phyloP scores from a whole-genome alignment of 1,284 basidiomycete genomes.

The Trichosporon sp. region DNA sequence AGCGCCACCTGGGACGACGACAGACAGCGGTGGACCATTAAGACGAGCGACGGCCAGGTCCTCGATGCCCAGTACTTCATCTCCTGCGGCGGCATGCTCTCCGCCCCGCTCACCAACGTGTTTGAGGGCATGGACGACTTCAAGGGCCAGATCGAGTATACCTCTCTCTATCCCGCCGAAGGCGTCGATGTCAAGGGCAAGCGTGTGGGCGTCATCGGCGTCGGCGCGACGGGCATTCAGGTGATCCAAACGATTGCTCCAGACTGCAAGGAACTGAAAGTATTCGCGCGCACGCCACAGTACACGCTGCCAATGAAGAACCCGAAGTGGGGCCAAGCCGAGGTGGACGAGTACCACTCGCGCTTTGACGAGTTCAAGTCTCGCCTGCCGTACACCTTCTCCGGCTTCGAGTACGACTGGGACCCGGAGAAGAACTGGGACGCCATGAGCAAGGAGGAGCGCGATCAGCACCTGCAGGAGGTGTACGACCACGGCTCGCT shows the following conservation, averaged over 20 bases:
- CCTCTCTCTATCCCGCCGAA: constrained; percentile 24
- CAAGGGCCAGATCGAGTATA: constrained; percentile 29
- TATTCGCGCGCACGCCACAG: constrained; percentile 31
- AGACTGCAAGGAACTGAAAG: constrained; percentile 23
- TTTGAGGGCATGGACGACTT: constrained; percentile 25
- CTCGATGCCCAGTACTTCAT: constrained; percentile 28
- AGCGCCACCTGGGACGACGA: constrained; percentile 24
- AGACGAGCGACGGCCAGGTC: constrained; percentile 26
- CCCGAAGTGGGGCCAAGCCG: constrained; percentile 20
- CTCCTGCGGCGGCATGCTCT: constrained; percentile 29
- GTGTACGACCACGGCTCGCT: constrained; percentile 26
- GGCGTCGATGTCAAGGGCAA: constrained; percentile 26
- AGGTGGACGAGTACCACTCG: constrained; percentile 22
- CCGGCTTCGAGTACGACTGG: constrained; percentile 27
- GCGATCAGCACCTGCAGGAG: constrained; percentile 21
- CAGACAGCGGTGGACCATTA: constrained; percentile 23
- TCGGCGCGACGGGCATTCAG: constrained; percentile 28
- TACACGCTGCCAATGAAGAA: constrained; percentile 31
- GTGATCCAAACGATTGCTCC: constrained; percentile 28
- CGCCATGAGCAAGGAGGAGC: constrained; percentile 20
- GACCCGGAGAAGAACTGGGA: not conserved
- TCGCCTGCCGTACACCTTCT: constrained; percentile 20
- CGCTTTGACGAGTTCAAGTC: constrained; percentile 16
- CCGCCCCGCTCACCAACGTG: constrained; percentile 23
- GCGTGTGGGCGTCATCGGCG: constrained; percentile 23